Evolutionary conservation across 129 eudicot genomes (phyloP), one percentile per base, ranked within the genome.

Genomic region (Centaurea solstitialis): DNA sequence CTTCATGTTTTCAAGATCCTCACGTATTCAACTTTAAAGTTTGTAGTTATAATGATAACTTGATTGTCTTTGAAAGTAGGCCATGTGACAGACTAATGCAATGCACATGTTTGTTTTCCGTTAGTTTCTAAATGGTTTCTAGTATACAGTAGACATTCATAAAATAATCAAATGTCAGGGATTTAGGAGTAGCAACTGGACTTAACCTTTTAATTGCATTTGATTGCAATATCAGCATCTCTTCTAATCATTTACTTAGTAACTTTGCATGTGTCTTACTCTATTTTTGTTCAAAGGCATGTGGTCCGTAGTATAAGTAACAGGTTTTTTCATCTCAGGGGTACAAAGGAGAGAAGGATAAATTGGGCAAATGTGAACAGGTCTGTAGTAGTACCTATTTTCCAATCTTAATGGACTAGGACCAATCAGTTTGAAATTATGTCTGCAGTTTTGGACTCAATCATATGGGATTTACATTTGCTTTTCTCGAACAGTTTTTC

Each of bases 361-460:
- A 88, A 68, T 80, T 95, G 38, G 99, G 99, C 71, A 95, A 87
- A 92, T 95, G 99, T 61, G 99, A 95, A 84, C 97, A 92, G 97
- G 98, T 94, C 75, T 35, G 87, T 82, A 0, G 87, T 82, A 0
- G 5, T 45, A 37, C 33, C 10, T 72, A 37, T 37, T 61, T 69
- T 62, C 26, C 23, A 23, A 8, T 57, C 21, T 84, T 21, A 77
- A 22, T 18, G 57, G 62, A 76, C 50, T 20, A 7, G 11, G 20
- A 33, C 53, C 53, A 9, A 6, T 38, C 41, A 12, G 61, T 13
- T 35, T 50, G 3, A 23, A 57, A 72, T 72, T 22, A 37, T 61
- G 40, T 15, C 68, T 7, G 30, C 64, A 37, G 17, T 4, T n/a
- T n/a, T n/a, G n/a, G n/a, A 53, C 33, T 30, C 15, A 28, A 66